Evolutionary conservation across 768 basidiomycete species (phyloP).

Genomic region (Phlebiopsis flavidoalba): DNA sequence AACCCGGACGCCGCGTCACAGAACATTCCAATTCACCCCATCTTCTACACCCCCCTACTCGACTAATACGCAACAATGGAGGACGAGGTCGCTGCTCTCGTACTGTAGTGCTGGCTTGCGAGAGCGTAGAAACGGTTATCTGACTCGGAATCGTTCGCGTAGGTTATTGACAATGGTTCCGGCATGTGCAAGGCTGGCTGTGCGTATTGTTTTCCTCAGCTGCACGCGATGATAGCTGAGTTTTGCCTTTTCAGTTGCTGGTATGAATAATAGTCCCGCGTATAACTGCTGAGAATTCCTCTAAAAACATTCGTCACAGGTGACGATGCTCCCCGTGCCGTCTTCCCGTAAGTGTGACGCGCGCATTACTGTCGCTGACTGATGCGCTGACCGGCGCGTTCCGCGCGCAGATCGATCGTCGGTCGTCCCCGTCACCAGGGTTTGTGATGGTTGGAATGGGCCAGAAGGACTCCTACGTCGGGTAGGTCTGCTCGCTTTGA

Average conservation of each 20-base stretch:
- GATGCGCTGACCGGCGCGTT: neutral
- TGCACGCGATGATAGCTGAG: conserved; percentile 54
- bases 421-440: conserved; percentile 70
- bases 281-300: neutral
- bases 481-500: conserved; percentile 31
- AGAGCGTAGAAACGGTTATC: neutral
- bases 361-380: neutral
- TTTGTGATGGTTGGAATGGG: conserved; percentile 79
- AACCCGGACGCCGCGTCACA: conserved; percentile 9
- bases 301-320: conserved; percentile 36
- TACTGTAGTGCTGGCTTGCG: conserved; percentile 20
- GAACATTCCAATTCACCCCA: conserved; percentile 14
- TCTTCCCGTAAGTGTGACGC: conserved; percentile 76
- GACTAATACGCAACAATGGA: conserved; percentile 41
- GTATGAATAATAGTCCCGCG: conserved; percentile 13
- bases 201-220: conserved; percentile 36
- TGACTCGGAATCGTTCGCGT: conserved; percentile 4
- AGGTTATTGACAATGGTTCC: conserved; percentile 93
- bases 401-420: conserved; percentile 51
- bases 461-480: conserved; percentile 74
- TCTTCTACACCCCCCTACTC: conserved; percentile 16
- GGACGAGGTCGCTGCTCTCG: conserved; percentile 59
- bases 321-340: conserved; percentile 97
- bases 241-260: conserved; percentile 70
- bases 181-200: conserved; percentile 99